Base-by-base conservation (phyloP, 148 eudicot genomes). In the Amaranthus hypochondriacus region DNA sequence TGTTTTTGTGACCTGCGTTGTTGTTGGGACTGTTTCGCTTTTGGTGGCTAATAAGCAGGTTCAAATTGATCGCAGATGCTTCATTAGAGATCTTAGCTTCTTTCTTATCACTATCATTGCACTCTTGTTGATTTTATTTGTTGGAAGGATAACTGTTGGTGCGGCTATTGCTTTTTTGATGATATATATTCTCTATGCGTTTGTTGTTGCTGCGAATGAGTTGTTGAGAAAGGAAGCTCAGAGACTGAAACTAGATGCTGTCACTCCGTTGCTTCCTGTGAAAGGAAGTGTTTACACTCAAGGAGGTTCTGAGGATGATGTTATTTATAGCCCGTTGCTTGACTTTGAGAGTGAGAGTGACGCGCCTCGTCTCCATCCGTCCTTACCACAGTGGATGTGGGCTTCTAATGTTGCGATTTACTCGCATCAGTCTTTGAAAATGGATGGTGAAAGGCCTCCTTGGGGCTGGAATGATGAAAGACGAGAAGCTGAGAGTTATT, bases 381-480 rank as follows among this genome's bases (percentile, higher is more conserved):
- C 97, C 7, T 81, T 94, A 78, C 96, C 98, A 73, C 96, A 88
- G 67, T 94, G 98, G 97, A 94, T 94, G 98, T 94, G 98, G 97
- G 97, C 97, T 49, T 89, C 98, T 11, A 94, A 91, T 84, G 97
- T 91, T 56, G 93, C 98, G n/a, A 94, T 94, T 62, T 94, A 91
- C 84, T 94, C 98, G 1, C 84, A 91, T 74, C 90, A 89, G 67
- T 62, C 77, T 43, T 58, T 78, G 51, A 89, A 82, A 74, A 74
- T 73, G 46, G 96, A 89, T 80, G 75, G 81, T 53, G 98, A 94
- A 62, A 84, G 88, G 76, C 83, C 86, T 76, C 83, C 90, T 67
- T 89, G 97, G 97, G 98, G 98, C 6, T 94, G 98, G 98, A 83
- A 64, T 62, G 97, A 91, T n/a, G 98, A 89, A n/a, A 80, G 70